Conservation (phyloP, 176 grass and related monocot species). For the Paspalum vaginatum region DNA sequence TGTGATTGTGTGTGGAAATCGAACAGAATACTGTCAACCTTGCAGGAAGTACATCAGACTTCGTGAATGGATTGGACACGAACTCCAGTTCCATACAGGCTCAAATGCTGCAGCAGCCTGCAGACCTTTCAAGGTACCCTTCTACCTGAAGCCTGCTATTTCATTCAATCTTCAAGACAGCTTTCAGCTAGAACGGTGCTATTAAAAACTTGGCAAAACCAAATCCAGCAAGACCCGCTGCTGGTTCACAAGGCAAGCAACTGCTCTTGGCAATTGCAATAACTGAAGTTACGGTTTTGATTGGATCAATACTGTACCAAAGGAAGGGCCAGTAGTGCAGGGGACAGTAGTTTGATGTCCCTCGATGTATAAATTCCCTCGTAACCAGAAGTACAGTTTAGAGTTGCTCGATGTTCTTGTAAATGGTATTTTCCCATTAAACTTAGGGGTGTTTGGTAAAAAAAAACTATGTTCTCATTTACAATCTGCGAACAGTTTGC, state of each 20-base stretch:
- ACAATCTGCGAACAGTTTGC: neutral
- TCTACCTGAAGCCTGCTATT: constrained; percentile 17
- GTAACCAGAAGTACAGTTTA: constrained; percentile 1
- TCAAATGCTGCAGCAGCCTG: constrained; percentile 29
- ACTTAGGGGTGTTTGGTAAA: neutral
- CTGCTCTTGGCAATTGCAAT: constrained; percentile 66
- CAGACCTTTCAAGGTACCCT: constrained; percentile 78
- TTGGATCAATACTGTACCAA: constrained; percentile 75
- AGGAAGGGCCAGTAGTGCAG: constrained; percentile 38
- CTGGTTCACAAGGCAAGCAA: constrained; percentile 46
- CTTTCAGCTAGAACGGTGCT: neutral
- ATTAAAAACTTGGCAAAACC: neutral
- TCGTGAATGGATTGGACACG: constrained; percentile 75
- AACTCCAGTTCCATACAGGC: constrained; percentile 65
- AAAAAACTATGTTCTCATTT: neutral
- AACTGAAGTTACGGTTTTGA: constrained; percentile 64
- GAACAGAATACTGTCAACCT: constrained; percentile 79
- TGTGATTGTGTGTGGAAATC: constrained; percentile 93
- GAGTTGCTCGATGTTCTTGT: neutral
- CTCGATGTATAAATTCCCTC: constrained; percentile 1
- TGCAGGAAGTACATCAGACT: constrained; percentile 88
- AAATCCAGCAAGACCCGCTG: neutral
- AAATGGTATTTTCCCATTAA: neutral
- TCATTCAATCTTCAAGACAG: constrained; percentile 24
- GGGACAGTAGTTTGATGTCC: neutral